These are phyloP conservation scores for Alternaria hordeiaustralica DNA, from an alignment of 2,329 filamentous ascomycete genomes.

Conservation along the genomic window DNA sequence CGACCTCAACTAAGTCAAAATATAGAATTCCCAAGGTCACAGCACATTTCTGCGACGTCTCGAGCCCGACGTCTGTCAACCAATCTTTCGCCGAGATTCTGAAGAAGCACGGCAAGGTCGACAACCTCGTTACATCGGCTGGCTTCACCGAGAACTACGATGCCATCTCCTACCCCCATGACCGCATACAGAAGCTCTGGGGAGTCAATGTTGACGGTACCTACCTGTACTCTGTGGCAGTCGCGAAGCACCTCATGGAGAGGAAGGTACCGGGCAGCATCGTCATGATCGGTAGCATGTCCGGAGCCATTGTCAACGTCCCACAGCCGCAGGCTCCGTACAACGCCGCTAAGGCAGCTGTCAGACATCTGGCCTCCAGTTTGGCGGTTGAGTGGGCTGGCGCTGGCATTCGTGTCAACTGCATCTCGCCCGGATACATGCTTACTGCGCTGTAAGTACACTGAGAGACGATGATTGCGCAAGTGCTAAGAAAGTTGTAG, in stretches of 20 bases:
- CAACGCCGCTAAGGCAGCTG: conserved; percentile 90
- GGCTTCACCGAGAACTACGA: conserved; percentile 97
- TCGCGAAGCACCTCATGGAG: conserved; percentile 88
- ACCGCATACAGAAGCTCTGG: conserved; percentile 93
- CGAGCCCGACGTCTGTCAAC: conserved; percentile 79
- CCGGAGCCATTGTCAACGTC: conserved; percentile 89
- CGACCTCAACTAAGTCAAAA: conserved; percentile 2
- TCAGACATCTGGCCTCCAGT: conserved; percentile 84
- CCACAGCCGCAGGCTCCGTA: conserved; percentile 93
- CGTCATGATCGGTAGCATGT: conserved; percentile 96
- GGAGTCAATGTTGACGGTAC: conserved; percentile 92
- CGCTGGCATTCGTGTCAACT: conserved; percentile 89
- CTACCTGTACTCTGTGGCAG: conserved; percentile 82
- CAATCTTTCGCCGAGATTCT: conserved; percentile 74
- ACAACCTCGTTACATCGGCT: conserved; percentile 92
- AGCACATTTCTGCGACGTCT: conserved; percentile 88
- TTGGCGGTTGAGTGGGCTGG: conserved; percentile 94
- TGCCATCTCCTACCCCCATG: conserved; percentile 86
- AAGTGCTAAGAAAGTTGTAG: conserved; percentile 54
- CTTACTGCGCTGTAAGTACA: conserved; percentile 80
- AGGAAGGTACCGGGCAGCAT: conserved; percentile 81
- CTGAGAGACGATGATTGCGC: neutral
- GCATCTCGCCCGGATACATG: conserved; percentile 96
- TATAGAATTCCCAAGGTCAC: conserved; percentile 78
- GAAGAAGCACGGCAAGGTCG: conserved; percentile 77